Base-by-base conservation (phyloP, 1,139 yeast genomes). In the Taphrina flavorubra region DNA sequence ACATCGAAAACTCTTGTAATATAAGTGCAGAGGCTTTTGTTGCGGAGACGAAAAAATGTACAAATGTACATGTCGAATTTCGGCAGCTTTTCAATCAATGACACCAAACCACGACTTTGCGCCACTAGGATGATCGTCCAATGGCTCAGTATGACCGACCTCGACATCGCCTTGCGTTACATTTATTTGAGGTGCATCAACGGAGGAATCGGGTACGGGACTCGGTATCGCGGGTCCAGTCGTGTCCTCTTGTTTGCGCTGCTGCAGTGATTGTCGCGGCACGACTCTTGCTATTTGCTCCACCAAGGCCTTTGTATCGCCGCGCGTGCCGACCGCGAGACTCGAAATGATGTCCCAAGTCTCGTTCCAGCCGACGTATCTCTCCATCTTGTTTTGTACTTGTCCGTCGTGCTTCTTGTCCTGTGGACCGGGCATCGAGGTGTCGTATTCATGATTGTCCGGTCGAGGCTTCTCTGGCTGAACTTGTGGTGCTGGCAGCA, bases 261-360 rank as follows among this genome's bases (percentile, higher is more conserved):
- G 31, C 31, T 25, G 31, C 31, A 2, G 2, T 25, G 31, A 25
- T 25, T 25, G 31, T 4, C 31, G 31, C 31, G 31, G 31, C 36
- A 49, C 53, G n/a, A 6, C 20, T n/a, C 53, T 49, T 34, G 20
- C 20, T 31, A 49, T 11, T 11, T 18, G 36, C n/a, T 49, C 53
- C 8, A 49, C 53, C 4, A 7, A 31, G 4, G n/a, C 53, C 36
- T 49, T 31, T n/a, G 2, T 14, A 18, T 34, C 36, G n/a, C 53
- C 53, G 31, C 53, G 31, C 6, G 20, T 8, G 7, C 60, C 60
- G 42, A 56, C 4, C 36, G 31, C 8, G 3, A 56, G 10, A 25
- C 60, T 47, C 10, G 25, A 13, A 34, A 56, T 47, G 18, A 56
- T 56, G 42, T 56, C 60, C 60, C 60, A 56, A n/a, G 60, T 56